A percentile compares a stretch with the other conserved stretches of the same genome.
Evolutionary conservation across 805 yeast species (phyloP).

Genomic region (Lipomyces oligophaga): DNA sequence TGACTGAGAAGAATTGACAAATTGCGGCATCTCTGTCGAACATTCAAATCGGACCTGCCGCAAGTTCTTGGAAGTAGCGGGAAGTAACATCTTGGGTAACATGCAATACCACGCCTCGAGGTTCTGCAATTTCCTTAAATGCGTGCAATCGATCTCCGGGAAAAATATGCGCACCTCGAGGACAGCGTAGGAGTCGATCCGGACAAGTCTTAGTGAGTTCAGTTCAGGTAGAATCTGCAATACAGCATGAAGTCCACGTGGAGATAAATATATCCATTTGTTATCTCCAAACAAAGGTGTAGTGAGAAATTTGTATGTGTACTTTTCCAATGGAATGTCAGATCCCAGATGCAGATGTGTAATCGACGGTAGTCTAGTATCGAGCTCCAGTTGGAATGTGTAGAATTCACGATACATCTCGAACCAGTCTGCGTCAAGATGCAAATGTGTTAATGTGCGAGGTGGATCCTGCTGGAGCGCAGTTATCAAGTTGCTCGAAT

Average conservation of each 20-base stretch:
- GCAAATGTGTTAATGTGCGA: slow-evolving; percentile 1
- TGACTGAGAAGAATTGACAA: slow-evolving; percentile 8
- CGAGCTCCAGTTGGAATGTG: slow-evolving; percentile 4
- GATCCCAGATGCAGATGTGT: slow-evolving; percentile 15
- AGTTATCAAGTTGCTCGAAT: slow-evolving; percentile 9
- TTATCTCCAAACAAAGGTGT: slow-evolving; percentile 16
- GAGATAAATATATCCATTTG: slow-evolving; percentile 16
- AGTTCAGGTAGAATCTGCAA: slow-evolving; percentile 9
- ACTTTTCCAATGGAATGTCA: slow-evolving; percentile 5
- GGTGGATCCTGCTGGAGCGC: background rate
- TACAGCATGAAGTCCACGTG: slow-evolving; percentile 12
- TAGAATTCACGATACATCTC: slow-evolving; percentile 13
- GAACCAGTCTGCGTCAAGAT: slow-evolving; percentile 15
- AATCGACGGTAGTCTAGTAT: slow-evolving; percentile 1
- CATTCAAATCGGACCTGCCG: slow-evolving; percentile 8
- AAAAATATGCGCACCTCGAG: slow-evolving; percentile 13
- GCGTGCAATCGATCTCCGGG: slow-evolving; percentile 16
- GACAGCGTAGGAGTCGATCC: slow-evolving; percentile 18
- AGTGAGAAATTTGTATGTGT: slow-evolving; percentile 15
- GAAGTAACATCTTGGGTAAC: slow-evolving; percentile 17
- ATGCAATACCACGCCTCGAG: slow-evolving; percentile 14
- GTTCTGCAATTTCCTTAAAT: slow-evolving; percentile 1
- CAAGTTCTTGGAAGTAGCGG: slow-evolving; percentile 1
- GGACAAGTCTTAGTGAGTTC: slow-evolving; percentile 6
- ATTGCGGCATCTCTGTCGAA: slow-evolving; percentile 19